phyloP scores from a whole-genome alignment of 1,284 basidiomycete genomes.

The Ganoderma multipileum region DNA sequence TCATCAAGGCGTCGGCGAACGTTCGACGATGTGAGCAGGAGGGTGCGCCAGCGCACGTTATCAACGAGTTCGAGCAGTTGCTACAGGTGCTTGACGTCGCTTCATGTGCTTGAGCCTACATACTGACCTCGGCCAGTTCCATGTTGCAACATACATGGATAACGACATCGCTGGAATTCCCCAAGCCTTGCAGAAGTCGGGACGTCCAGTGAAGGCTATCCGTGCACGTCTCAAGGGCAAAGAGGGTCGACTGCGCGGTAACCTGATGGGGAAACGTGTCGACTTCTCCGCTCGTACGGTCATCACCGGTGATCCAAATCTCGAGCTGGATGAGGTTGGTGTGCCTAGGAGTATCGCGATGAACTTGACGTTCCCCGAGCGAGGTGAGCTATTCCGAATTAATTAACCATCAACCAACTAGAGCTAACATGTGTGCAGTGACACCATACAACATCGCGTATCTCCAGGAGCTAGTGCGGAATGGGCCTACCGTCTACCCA shows the following conservation, averaged over 20 bases:
- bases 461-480: constrained; percentile 95
- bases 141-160: constrained; percentile 99
- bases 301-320: constrained; percentile 98
- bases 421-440: constrained; percentile 56
- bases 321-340: constrained; percentile 97
- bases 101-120: not conserved
- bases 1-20: constrained; percentile 95
- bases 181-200: constrained; percentile 97
- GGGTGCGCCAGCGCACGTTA: constrained; percentile 95
- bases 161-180: constrained; percentile 99
- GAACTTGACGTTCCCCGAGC: constrained; percentile 97
- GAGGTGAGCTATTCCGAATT: constrained; percentile 62
- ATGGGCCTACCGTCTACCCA: constrained; percentile 95
- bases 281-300: constrained; percentile 99
- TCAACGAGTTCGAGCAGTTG: constrained; percentile 96
- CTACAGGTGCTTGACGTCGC: constrained; percentile 69
- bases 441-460: constrained; percentile 98
- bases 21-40: constrained; percentile 95
- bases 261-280: constrained; percentile 99
- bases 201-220: constrained; percentile 98
- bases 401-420: not conserved
- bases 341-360: constrained; percentile 98
- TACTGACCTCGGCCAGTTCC: constrained; percentile 65
- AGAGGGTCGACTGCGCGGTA: constrained; percentile 97
- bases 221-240: constrained; percentile 98